Conservation (phyloP, 169 alveolate species). For the Plasmodium fragile region DNA sequence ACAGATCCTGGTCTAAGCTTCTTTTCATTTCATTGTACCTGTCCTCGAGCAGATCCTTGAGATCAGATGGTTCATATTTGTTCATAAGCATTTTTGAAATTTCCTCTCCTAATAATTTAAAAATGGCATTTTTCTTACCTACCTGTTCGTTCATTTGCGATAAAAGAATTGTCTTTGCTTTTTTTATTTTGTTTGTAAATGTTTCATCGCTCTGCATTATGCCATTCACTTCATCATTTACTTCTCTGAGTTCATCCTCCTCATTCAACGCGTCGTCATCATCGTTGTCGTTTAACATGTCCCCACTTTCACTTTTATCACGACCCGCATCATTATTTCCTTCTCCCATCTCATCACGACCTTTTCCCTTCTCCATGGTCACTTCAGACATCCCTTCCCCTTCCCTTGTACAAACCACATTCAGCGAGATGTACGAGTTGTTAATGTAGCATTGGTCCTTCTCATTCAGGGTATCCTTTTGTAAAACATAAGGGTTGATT, state of each 20-base stretch:
- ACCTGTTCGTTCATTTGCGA: background rate
- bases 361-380: background rate
- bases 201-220: slow-evolving; percentile 6
- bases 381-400: background rate
- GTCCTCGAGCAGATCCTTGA: slow-evolving; percentile 38
- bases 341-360: background rate
- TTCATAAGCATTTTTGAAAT: background rate
- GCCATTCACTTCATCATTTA: slow-evolving; percentile 1
- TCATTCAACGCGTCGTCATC: background rate
- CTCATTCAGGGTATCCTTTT: background rate
- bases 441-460: slow-evolving; percentile 12
- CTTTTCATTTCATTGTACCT: slow-evolving; percentile 35
- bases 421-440: slow-evolving; percentile 25
- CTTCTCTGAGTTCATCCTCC: background rate
- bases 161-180: background rate
- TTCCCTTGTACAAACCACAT: slow-evolving; percentile 11
- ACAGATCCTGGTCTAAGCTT: background rate
- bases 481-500: slow-evolving; percentile 24
- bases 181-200: background rate
- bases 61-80: background rate
- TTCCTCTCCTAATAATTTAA: slow-evolving; percentile 8
- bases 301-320: background rate
- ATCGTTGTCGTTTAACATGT: background rate
- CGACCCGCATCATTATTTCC: background rate
- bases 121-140: background rate